Conservation (phyloP, 2,329 filamentous ascomycete genomes). For the Pseudogymnoascus sp. region DNA sequence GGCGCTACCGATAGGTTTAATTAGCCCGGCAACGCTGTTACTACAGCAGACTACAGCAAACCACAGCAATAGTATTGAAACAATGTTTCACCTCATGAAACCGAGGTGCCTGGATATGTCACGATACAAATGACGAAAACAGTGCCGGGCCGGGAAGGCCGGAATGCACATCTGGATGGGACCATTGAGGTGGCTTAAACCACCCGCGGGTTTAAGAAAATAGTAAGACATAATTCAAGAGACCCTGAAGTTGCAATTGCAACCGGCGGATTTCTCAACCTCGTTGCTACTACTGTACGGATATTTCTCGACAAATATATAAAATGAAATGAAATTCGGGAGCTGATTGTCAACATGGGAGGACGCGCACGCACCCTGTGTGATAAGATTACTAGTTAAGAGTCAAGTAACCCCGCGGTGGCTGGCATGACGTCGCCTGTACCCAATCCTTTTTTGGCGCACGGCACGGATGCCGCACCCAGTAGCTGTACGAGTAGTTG, state of each 20-base stretch:
- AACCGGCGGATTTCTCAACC: background rate
- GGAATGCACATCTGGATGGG: background rate
- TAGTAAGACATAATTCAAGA: background rate
- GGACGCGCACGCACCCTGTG: background rate
- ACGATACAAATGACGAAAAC: constrained; percentile 5
- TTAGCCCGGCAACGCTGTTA: background rate
- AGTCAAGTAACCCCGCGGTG: background rate
- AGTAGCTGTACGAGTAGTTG: constrained; percentile 1
- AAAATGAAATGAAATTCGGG: background rate
- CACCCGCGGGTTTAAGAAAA: constrained; percentile 1
- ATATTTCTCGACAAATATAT: background rate
- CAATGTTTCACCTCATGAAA: constrained; percentile 11
- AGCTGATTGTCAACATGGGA: background rate
- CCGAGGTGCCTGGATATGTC: constrained; percentile 6
- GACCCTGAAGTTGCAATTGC: constrained; percentile 6
- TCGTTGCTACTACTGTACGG: background rate
- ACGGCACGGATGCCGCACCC: background rate
- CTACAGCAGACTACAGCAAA: background rate
- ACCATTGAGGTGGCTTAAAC: constrained; percentile 4
- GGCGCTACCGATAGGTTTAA: background rate
- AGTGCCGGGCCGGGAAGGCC: background rate
- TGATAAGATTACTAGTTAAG: background rate
- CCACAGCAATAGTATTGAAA: constrained; percentile 5
- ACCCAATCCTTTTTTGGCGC: background rate
- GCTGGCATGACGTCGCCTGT: constrained; percentile 2